phyloP scores from a whole-genome alignment of 2,329 filamentous ascomycete species.

The Zalaria sp. region DNA sequence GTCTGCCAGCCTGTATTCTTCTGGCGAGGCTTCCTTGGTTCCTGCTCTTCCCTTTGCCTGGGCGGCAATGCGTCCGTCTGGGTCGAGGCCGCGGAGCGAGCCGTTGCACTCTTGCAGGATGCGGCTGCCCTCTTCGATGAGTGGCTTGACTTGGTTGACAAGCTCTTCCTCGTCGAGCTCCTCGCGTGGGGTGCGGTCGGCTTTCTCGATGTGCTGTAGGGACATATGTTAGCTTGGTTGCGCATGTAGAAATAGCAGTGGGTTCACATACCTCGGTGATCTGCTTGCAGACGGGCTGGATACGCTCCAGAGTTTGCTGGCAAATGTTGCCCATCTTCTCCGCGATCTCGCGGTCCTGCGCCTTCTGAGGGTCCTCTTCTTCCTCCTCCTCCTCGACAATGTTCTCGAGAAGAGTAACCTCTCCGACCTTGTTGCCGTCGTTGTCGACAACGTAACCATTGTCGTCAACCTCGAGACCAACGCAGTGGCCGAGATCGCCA shows the following conservation, averaged over 20 bases:
- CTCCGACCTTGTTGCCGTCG: conserved; percentile 49
- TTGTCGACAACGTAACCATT: conserved; percentile 38
- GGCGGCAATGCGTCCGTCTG: conserved; percentile 70
- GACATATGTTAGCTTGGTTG: not conserved
- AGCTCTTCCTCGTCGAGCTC: conserved; percentile 84
- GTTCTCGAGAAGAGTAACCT: conserved; percentile 48
- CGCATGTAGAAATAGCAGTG: too few species aligned
- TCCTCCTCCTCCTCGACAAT: conserved; percentile 42
- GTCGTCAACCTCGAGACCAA: conserved; percentile 38
- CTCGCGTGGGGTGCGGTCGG: conserved; percentile 68
- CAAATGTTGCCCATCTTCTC: conserved; percentile 60
- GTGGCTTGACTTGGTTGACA: conserved; percentile 71
- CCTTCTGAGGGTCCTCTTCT: conserved; percentile 35
- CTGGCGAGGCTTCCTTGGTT: conserved; percentile 61
- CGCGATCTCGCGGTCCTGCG: conserved; percentile 63
- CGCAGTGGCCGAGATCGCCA: conserved; percentile 37
- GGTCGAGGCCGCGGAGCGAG: conserved; percentile 73
- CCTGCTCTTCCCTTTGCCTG: conserved; percentile 73
- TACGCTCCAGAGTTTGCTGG: conserved; percentile 65
- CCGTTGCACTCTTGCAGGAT: conserved; percentile 81
- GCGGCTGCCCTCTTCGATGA: conserved; percentile 73
- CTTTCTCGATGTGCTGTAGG: conserved; percentile 56
- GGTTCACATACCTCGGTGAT: conserved; percentile 54
- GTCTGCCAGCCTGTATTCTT: conserved; percentile 76
- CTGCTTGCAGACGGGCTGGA: conserved; percentile 73